Conservation (phyloP, 192 early-diverging fungal genomes). For the Gaertneriomyces semiglobifer region DNA sequence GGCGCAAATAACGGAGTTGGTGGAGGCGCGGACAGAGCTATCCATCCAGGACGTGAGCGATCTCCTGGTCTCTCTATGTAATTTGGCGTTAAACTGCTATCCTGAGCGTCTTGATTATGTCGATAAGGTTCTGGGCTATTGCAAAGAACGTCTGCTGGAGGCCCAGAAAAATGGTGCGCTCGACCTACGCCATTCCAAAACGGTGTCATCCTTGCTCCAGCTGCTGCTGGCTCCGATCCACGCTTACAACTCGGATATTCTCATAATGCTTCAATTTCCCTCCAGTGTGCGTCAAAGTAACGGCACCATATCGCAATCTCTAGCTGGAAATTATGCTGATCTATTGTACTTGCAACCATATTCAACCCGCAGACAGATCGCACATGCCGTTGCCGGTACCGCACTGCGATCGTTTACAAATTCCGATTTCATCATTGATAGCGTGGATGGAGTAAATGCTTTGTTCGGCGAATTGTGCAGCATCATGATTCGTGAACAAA, state of each 20-base stretch:
- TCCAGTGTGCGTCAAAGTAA: constrained; percentile 38
- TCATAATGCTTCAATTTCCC: constrained; percentile 51
- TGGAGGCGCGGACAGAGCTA: constrained; percentile 88
- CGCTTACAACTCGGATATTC: constrained; percentile 57
- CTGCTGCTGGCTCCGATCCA: constrained; percentile 81
- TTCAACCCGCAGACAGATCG: constrained; percentile 76
- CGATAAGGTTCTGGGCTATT: constrained; percentile 88
- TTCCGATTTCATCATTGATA: constrained; percentile 49
- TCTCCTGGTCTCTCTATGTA: constrained; percentile 80
- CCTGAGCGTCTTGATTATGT: constrained; percentile 83
- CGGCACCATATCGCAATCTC: constrained; percentile 25
- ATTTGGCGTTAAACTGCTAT: constrained; percentile 88
- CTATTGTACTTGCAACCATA: constrained; percentile 81
- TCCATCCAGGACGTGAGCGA: constrained; percentile 89
- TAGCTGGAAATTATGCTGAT: constrained; percentile 76
- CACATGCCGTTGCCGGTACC: constrained; percentile 57
- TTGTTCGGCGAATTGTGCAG: constrained; percentile 74
- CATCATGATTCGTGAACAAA: constrained; percentile 78
- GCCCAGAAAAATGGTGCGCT: constrained; percentile 30
- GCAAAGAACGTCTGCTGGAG: constrained; percentile 67
- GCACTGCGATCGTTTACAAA: constrained; percentile 15
- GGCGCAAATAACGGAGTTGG: constrained; percentile 87
- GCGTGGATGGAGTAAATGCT: constrained; percentile 72
- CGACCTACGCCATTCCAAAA: constrained; percentile 67
- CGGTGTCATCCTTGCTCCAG: constrained; percentile 71